Conservation (phyloP, 148 eudicot species). For the Chenopodium quinoa region DNA sequence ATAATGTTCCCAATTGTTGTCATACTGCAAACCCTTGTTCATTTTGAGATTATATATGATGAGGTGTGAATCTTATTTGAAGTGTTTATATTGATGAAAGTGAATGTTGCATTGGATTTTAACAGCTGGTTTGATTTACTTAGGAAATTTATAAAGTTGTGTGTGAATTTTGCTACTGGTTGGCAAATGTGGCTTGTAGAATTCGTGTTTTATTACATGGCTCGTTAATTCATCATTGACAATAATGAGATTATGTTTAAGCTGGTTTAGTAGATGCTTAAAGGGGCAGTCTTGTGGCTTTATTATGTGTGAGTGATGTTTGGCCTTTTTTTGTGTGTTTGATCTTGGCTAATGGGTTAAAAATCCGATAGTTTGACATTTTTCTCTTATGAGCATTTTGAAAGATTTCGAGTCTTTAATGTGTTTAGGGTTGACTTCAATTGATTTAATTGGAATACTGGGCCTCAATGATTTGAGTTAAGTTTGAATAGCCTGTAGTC, state of each 20-base stretch:
- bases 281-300: neutral
- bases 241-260: neutral
- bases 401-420: neutral
- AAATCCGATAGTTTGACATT: neutral
- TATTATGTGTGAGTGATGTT: too few relatives aligned
- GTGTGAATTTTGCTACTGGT: neutral
- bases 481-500: neutral
- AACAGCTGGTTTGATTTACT: neutral
- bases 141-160: neutral
- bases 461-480: neutral
- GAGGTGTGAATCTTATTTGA: neutral
- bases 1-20: conserved; percentile 9
- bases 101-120: neutral
- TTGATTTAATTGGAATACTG: neutral
- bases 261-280: neutral
- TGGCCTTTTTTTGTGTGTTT: neutral
- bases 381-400: neutral
- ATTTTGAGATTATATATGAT: neutral
- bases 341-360: neutral
- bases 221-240: neutral
- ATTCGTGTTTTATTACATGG: neutral
- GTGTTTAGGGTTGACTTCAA: neutral
- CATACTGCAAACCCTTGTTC: neutral
- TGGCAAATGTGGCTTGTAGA: neutral
- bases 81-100: conserved; percentile 14